These are phyloP conservation scores for Camellia granthamiana DNA, from an alignment of 148 eudicot species.

Conservation along the genomic window DNA sequence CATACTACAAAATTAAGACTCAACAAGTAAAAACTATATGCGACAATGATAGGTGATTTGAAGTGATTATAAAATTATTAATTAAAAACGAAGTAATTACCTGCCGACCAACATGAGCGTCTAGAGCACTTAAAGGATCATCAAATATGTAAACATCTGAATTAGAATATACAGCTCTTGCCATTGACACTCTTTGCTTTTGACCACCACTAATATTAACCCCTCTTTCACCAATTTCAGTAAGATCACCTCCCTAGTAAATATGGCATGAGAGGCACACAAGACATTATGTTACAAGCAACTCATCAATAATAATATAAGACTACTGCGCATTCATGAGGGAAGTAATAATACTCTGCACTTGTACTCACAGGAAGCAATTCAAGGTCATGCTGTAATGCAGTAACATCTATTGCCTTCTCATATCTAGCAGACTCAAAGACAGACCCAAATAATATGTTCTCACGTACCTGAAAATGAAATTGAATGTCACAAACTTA, in stretches of 20 bases:
- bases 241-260: conserved; percentile 92
- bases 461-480: conserved; percentile 75
- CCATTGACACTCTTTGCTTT: conserved; percentile 96
- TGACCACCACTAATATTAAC: conserved; percentile 98
- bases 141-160: conserved; percentile 92
- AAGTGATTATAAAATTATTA: no score
- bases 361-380: conserved; percentile 67
- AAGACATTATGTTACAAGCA: conserved; percentile 7
- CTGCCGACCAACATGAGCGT: conserved; percentile 94
- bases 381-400: conserved; percentile 81
- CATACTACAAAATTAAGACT: background rate
- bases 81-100: conserved; percentile 28
- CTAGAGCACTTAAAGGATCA: conserved; percentile 96
- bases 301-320: background rate
- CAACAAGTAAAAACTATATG: background rate
- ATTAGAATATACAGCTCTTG: conserved; percentile 89
- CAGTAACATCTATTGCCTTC: conserved; percentile 71
- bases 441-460: conserved; percentile 78
- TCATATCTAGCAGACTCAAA: conserved; percentile 70
- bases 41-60: background rate
- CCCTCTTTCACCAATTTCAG: conserved; percentile 99
- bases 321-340: background rate
- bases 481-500: conserved; percentile 5
- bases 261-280: conserved; percentile 6
- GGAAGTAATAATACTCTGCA: conserved; percentile 9